Conservation (phyloP, 176 grass and related monocot species). For the Panicum miliaceum region DNA sequence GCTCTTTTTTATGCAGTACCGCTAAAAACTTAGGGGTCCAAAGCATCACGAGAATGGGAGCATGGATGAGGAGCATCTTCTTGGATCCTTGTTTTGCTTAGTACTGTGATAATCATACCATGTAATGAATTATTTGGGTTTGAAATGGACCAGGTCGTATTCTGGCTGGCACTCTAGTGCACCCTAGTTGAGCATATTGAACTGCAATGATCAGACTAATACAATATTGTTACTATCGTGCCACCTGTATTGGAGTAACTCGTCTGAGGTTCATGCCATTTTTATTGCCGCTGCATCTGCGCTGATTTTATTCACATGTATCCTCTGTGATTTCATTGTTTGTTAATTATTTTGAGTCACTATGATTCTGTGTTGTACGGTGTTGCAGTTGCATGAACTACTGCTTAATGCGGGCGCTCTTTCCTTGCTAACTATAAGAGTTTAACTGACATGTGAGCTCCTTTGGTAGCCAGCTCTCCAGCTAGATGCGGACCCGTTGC, state of each 20-base stretch:
- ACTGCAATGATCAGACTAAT: neutral
- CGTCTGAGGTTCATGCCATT: neutral
- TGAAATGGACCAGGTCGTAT: slow-evolving; percentile 17
- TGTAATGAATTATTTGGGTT: slow-evolving; percentile 36
- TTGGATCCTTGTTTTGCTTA: neutral
- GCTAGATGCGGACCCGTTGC: neutral
- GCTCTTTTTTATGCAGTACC: slow-evolving; percentile 44
- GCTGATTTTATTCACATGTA: neutral
- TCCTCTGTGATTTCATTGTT: neutral
- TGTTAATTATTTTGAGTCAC: neutral
- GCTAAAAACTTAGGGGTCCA: slow-evolving; percentile 29
- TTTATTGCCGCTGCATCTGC: neutral
- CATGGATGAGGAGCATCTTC: neutral
- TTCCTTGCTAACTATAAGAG: no score
- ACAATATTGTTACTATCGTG: neutral
- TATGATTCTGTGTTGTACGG: neutral
- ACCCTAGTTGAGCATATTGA: neutral
- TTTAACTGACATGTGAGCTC: no score
- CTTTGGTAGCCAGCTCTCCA: neutral
- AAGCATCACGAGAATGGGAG: neutral
- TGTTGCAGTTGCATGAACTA: no score
- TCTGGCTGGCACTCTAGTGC: neutral
- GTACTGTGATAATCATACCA: slow-evolving; percentile 1
- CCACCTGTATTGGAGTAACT: neutral
- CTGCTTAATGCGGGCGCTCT: no score